phyloP scores from a whole-genome alignment of 257 asterid species.

The Fraxinus quadrangulata region DNA sequence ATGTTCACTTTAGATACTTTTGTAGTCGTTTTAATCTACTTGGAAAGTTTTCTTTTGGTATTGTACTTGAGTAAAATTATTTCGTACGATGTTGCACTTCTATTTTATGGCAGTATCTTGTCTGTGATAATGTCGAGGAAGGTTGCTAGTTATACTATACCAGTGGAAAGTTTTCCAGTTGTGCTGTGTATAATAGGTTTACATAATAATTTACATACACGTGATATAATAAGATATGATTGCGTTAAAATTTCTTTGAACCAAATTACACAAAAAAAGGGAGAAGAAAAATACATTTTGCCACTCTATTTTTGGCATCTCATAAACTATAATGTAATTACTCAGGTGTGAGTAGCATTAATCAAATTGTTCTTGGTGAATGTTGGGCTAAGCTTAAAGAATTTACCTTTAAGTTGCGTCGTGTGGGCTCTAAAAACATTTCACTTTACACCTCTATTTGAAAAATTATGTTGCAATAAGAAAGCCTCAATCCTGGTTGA shows the following conservation, averaged over 20 bases:
- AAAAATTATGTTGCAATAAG: not conserved
- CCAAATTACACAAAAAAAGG: too few relatives aligned
- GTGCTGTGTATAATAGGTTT: too few relatives aligned
- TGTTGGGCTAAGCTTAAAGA: not conserved
- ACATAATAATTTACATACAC: too few relatives aligned
- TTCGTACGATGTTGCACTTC: not conserved
- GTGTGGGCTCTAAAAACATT: too few relatives aligned
- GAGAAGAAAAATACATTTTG: too few relatives aligned
- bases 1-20: conserved; percentile 19
- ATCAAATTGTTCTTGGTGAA: not conserved
- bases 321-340: too few relatives aligned
- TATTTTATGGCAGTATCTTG: conserved; percentile 12
- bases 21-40: conserved; percentile 21
- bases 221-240: too few relatives aligned
- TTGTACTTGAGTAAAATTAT: conserved; percentile 17
- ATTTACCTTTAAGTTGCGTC: not conserved
- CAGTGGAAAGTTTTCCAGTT: not conserved
- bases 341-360: too few relatives aligned
- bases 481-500: not conserved
- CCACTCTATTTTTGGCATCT: too few relatives aligned
- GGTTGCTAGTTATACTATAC: conserved; percentile 3
- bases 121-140: conserved; percentile 19
- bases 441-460: too few relatives aligned
- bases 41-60: not conserved
- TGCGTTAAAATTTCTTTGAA: too few relatives aligned